A percentile compares a stretch with the other conserved stretches of the same genome.
Evolutionary conservation across 108 stramenopile species (phyloP).

Genomic region (Nitzschia sp.): DNA sequence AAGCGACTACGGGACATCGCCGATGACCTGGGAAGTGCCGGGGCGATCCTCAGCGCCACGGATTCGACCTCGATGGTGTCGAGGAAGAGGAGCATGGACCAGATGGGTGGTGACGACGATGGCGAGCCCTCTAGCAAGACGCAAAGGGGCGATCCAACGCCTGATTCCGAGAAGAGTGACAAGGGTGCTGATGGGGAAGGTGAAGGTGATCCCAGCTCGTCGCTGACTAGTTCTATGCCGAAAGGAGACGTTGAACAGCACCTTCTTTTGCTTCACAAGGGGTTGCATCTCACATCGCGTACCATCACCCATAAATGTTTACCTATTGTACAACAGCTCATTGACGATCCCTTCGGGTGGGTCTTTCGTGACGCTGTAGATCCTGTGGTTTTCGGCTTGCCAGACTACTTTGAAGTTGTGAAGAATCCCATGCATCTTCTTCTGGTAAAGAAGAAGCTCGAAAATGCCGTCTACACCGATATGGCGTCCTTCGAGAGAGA

Average conservation of each 20-base stretch:
- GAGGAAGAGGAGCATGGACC: slow-evolving; percentile 26
- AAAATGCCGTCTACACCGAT: slow-evolving; percentile 73
- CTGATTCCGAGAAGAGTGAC: slow-evolving; percentile 8
- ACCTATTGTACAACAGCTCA: slow-evolving; percentile 75
- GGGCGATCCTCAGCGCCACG: background rate
- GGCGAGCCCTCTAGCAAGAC: slow-evolving; percentile 19
- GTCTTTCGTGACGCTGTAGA: slow-evolving; percentile 94
- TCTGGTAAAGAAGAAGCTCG: slow-evolving; percentile 75
- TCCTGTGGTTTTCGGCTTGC: slow-evolving; percentile 89
- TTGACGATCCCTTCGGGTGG: slow-evolving; percentile 85
- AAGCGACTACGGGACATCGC: slow-evolving; percentile 38
- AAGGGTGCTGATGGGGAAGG: background rate
- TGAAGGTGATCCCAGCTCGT: slow-evolving; percentile 25
- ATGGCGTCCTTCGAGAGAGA: slow-evolving; percentile 67
- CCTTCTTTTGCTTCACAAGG: slow-evolving; percentile 70
- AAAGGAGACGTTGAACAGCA: slow-evolving; percentile 69
- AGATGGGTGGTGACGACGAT: slow-evolving; percentile 21
- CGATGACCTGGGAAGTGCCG: slow-evolving; percentile 25
- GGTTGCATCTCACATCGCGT: slow-evolving; percentile 62
- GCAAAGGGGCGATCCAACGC: slow-evolving; percentile 14
- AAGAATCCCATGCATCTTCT: slow-evolving; percentile 86
- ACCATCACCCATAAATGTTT: slow-evolving; percentile 78
- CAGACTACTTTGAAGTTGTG: slow-evolving; percentile 94
- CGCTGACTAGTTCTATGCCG: slow-evolving; percentile 63
- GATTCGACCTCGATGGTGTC: slow-evolving; percentile 12